These are phyloP conservation scores for Podosphaera fusca DNA, from an alignment of 2,329 filamentous ascomycete species.

Conservation along the genomic window DNA sequence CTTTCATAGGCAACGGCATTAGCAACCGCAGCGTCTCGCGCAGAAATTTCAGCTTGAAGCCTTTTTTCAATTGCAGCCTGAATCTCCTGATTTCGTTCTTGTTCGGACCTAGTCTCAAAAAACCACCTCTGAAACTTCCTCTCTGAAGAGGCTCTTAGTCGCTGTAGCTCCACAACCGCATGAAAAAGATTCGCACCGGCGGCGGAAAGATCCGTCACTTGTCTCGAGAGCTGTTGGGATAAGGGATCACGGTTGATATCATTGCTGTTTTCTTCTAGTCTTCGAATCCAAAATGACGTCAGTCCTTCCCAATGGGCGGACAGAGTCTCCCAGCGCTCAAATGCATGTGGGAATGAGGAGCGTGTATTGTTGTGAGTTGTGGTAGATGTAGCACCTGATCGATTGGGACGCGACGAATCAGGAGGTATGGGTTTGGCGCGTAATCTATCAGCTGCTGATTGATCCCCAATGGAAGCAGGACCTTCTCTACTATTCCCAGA, in stretches of 20 bases:
- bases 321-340: conserved; percentile 89
- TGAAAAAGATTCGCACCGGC: conserved; percentile 94
- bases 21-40: conserved; percentile 41
- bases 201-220: conserved; percentile 91
- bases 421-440: conserved; percentile 5
- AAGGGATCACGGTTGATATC: conserved; percentile 66
- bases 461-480: conserved; percentile 11
- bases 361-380: conserved; percentile 17
- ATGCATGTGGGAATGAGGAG: conserved; percentile 80
- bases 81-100: conserved; percentile 65
- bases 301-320: conserved; percentile 97
- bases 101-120: conserved; percentile 74
- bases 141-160: conserved; percentile 81
- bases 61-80: conserved; percentile 58
- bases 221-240: conserved; percentile 69
- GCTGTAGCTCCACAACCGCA: conserved; percentile 85
- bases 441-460: conserved; percentile 9
- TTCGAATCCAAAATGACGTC: conserved; percentile 90
- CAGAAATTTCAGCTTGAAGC: conserved; percentile 51
- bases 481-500: conserved; percentile 13
- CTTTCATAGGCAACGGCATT: conserved; percentile 43
- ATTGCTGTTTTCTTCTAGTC: conserved; percentile 68
- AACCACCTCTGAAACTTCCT: conserved; percentile 98
- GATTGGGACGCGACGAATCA: conserved; percentile 1
- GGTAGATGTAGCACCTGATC: conserved; percentile 7